Base-by-base conservation (phyloP, 164 flowering plant genomes). In the Dillenia turbinata region DNA sequence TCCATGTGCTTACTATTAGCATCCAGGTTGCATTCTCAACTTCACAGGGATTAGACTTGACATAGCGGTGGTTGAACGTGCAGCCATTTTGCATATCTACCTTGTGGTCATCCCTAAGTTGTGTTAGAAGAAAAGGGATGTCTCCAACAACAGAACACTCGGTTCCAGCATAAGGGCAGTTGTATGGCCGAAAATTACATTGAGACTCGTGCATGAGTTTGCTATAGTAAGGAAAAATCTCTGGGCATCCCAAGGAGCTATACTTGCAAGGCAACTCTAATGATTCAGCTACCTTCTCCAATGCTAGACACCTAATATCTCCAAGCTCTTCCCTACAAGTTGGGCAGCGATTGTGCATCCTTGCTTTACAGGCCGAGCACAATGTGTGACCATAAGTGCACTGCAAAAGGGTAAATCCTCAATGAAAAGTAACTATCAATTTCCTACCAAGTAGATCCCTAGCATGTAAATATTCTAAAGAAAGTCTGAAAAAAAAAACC, bases 311-410 rank as follows among this genome's bases (percentile, higher is more conserved):
- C 55, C 87, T 79, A 54, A 83, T 83, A 52, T 83, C 85, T 6
- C 88, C 88, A 50, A 83, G 85, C 64, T 83, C 88, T 60, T 83
- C 81, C 69, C 83, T 66, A 64, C 88, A 81, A 13, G 85, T 83
- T 12, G 88, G 85, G 61, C 88, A 83, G 13, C 85, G 68, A 33
- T 83, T 79, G 49, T 83, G 83, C 63, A 81, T 82, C 61, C 80
- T 77, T 26, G 80, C 57, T 70, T 83, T 83, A 66, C 88, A 83
- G 48, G 80, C 72, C 11, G 83, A 83, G 60, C 88, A 83, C n/a
- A 83, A 66, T 2, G 85, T 83, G 65, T 83, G 88, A 24, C 88
- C 88, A 59, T 83, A 81, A 65, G 72, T 82, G 55, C 88, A 83
- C 85, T 83, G 82, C 71, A 77, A 68, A 52, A 66, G 5, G 40